phyloP scores from a whole-genome alignment of 768 basidiomycete genomes.

The Boletus vinaceobasis region DNA sequence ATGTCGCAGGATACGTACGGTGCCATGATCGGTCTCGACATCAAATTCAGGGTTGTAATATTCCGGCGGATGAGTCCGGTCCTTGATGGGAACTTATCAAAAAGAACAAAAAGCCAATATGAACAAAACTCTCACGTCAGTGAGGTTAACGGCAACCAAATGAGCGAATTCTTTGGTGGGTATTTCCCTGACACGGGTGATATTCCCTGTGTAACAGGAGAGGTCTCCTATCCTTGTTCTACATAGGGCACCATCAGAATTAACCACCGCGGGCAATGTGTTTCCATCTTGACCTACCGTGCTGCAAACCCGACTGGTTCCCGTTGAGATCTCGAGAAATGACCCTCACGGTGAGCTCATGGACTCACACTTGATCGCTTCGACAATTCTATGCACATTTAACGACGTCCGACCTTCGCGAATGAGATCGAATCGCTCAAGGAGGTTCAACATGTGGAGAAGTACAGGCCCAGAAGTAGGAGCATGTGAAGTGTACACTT shows the following conservation, averaged over 20 bases:
- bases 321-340: constrained; percentile 4
- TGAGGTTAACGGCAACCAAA: constrained; percentile 62
- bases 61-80: constrained; percentile 71
- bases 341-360: constrained; percentile 13
- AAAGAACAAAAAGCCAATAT: constrained; percentile 1
- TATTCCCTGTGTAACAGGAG: constrained; percentile 51
- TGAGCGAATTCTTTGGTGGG: constrained; percentile 66
- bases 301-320: constrained; percentile 62
- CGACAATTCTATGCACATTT: constrained; percentile 77
- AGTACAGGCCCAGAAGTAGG: constrained; percentile 91
- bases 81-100: constrained; percentile 43
- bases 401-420: constrained; percentile 52
- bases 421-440: constrained; percentile 67
- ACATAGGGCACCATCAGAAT: constrained; percentile 17
- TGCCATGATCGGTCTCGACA: constrained; percentile 79
- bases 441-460: constrained; percentile 85
- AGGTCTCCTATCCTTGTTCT: constrained; percentile 87
- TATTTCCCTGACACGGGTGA: constrained; percentile 57
- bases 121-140: constrained; percentile 60
- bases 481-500: constrained; percentile 79
- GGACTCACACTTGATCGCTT: constrained; percentile 77
- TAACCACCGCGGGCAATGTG: constrained; percentile 7
- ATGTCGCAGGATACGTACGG: constrained; percentile 34
- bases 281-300: constrained; percentile 33
- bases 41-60: constrained; percentile 88